Percentiles rank a stretch among this genome's conserved stretches.
Conservation (phyloP, 805 yeast species). For the Priceomyces medius region DNA sequence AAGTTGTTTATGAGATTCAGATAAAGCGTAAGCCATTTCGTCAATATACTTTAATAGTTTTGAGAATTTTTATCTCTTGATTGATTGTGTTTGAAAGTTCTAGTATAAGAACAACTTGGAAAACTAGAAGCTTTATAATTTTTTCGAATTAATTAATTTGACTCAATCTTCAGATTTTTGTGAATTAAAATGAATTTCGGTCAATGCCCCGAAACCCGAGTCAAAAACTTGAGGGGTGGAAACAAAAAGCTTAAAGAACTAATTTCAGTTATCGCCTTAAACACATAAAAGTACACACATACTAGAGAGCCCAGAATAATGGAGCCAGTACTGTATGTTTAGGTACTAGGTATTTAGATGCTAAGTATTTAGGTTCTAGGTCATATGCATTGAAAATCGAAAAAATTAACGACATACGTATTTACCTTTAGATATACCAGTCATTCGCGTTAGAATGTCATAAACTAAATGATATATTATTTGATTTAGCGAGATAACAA, state of each 20-base stretch:
- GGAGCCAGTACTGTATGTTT: too few relatives aligned
- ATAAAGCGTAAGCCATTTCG: constrained; percentile 46
- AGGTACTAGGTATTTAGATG: too few relatives aligned
- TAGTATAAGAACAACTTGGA: background rate
- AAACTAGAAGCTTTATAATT: constrained; percentile 2
- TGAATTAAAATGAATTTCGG: background rate
- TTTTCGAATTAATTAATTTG: constrained; percentile 2
- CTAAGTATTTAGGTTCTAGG: background rate
- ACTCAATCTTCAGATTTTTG: constrained; percentile 5
- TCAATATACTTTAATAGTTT: background rate
- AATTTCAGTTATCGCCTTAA: too few relatives aligned
- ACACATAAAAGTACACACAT: too few relatives aligned
- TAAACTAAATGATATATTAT: too few relatives aligned
- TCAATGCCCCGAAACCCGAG: constrained; percentile 4
- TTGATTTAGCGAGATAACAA: too few relatives aligned
- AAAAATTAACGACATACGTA: background rate
- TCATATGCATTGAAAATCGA: background rate
- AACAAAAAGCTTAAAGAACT: too few relatives aligned
- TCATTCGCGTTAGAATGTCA: background rate
- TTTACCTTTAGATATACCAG: background rate
- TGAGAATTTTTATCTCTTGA: background rate
- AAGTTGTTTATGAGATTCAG: constrained; percentile 49
- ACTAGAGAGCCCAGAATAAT: too few relatives aligned
- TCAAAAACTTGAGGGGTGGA: too few relatives aligned
- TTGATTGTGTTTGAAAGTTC: background rate